A percentile compares a stretch with the other conserved stretches of the same genome.
These are phyloP conservation scores for Penicillium sp. DNA, from an alignment of 2,329 filamentous ascomycete genomes.

Conservation along the genomic window DNA sequence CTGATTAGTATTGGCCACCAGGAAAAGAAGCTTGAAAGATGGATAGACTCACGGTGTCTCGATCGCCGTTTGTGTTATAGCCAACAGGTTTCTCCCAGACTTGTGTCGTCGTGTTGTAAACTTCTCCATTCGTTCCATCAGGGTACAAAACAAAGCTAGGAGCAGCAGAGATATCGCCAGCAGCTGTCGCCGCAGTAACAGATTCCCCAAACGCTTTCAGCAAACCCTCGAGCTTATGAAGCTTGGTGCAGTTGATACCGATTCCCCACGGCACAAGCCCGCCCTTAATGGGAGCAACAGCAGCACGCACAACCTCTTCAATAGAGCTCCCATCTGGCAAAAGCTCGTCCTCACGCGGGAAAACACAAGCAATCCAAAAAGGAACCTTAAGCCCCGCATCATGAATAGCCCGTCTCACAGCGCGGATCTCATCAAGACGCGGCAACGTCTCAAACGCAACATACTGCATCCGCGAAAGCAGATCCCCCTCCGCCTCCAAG, in stretches of 20 bases:
- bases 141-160: conserved; percentile 67
- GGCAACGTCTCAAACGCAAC: conserved; percentile 69
- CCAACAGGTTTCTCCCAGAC: conserved; percentile 52
- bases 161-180: conserved; percentile 9
- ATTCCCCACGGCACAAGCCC: conserved; percentile 58
- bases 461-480: conserved; percentile 52
- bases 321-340: conserved; percentile 61
- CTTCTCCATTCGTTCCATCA: conserved; percentile 68
- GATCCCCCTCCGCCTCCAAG: conserved; percentile 36
- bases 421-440: conserved; percentile 62
- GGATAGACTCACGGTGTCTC: conserved; percentile 17
- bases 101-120: conserved; percentile 66
- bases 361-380: conserved; percentile 67
- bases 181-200: conserved; percentile 9
- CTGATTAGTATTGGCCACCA: conserved; percentile 11
- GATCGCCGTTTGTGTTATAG: conserved; percentile 21
- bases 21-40: background rate
- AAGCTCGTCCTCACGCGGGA: conserved; percentile 55
- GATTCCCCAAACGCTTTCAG: conserved; percentile 24
- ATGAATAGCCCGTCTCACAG: conserved; percentile 46
- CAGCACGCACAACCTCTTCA: conserved; percentile 45
- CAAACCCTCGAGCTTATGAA: conserved; percentile 33
- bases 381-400: conserved; percentile 33
- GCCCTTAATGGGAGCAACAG: conserved; percentile 31
- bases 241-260: conserved; percentile 66